phyloP scores from a whole-genome alignment of 192 early-diverging fungal genomes.

The Funneliformis mosseae region DNA sequence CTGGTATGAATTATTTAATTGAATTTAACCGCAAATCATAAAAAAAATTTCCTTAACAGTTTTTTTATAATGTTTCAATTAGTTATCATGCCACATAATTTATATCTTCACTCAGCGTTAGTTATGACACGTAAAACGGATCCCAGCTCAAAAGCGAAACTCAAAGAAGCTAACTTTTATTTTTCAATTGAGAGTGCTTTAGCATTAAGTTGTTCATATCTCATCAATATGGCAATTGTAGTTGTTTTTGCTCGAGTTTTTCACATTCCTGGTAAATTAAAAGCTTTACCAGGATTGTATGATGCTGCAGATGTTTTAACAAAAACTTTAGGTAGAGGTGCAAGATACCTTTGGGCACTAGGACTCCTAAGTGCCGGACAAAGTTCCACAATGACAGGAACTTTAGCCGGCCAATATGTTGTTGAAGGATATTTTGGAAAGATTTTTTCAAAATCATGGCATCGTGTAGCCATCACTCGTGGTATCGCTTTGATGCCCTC shows the following conservation, averaged over 20 bases:
- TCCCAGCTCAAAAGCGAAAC: constrained; percentile 40
- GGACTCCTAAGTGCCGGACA: constrained; percentile 83
- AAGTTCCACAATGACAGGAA: constrained; percentile 85
- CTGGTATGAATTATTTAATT: constrained; percentile 28
- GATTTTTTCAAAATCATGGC: constrained; percentile 61
- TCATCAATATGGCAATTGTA: constrained; percentile 70
- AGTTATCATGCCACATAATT: constrained; percentile 89
- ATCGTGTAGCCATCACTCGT: constrained; percentile 62
- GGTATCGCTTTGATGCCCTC: constrained; percentile 66
- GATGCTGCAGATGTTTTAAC: constrained; percentile 63
- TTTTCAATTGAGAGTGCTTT: constrained; percentile 63
- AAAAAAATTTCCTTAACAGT: neutral
- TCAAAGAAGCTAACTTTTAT: constrained; percentile 72
- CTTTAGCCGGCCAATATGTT: constrained; percentile 88
- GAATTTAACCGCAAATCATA: neutral
- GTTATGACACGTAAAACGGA: constrained; percentile 46
- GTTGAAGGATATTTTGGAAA: constrained; percentile 83
- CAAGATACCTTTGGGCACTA: constrained; percentile 78
- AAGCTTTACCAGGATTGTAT: constrained; percentile 56
- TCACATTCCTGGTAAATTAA: constrained; percentile 31
- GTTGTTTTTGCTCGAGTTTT: constrained; percentile 65
- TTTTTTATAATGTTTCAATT: neutral
- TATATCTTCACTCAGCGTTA: constrained; percentile 76
- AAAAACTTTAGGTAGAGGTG: constrained; percentile 61
- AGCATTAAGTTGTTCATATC: constrained; percentile 64